Conservation (phyloP, 1,139 yeast species). For the Spencermartinsiella ligniputridi region DNA sequence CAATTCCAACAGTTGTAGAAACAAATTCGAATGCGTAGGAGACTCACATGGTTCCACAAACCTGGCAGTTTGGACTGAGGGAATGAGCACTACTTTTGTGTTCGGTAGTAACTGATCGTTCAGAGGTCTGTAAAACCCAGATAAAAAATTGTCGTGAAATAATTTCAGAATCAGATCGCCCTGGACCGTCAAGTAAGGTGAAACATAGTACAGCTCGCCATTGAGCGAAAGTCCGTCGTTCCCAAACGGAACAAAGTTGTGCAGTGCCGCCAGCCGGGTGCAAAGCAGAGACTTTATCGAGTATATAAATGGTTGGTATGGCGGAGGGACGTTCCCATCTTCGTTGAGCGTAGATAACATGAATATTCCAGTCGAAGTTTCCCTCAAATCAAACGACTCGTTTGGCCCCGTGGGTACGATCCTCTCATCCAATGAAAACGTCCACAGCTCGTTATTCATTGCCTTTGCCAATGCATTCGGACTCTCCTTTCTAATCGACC, state of each 20-base stretch:
- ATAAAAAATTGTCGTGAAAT: constrained; percentile 20
- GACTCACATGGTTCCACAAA: constrained; percentile 46
- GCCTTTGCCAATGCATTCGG: constrained; percentile 54
- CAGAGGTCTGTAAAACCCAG: constrained; percentile 9
- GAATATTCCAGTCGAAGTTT: constrained; percentile 37
- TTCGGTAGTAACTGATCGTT: constrained; percentile 25
- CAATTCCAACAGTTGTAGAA: constrained; percentile 39
- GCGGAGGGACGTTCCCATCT: constrained; percentile 38
- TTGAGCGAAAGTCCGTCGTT: constrained; percentile 18
- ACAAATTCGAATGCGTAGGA: constrained; percentile 50
- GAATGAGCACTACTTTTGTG: constrained; percentile 61
- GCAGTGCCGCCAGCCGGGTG: constrained; percentile 43
- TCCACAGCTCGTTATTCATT: constrained; percentile 59
- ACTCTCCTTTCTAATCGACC: constrained; percentile 47
- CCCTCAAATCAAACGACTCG: constrained; percentile 30
- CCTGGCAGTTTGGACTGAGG: constrained; percentile 71
- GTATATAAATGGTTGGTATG: constrained; percentile 53
- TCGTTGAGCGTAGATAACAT: constrained; percentile 33
- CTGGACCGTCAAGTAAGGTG: constrained; percentile 34
- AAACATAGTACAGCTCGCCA: constrained; percentile 24
- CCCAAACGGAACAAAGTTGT: constrained; percentile 46
- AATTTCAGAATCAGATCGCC: constrained; percentile 32
- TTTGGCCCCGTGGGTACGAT: constrained; percentile 32
- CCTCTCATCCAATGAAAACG: constrained; percentile 43
- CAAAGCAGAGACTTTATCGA: constrained; percentile 56